These are phyloP conservation scores for Pestalotiopsis sp. DNA, from an alignment of 2,329 filamentous ascomycete species.

Conservation along the genomic window DNA sequence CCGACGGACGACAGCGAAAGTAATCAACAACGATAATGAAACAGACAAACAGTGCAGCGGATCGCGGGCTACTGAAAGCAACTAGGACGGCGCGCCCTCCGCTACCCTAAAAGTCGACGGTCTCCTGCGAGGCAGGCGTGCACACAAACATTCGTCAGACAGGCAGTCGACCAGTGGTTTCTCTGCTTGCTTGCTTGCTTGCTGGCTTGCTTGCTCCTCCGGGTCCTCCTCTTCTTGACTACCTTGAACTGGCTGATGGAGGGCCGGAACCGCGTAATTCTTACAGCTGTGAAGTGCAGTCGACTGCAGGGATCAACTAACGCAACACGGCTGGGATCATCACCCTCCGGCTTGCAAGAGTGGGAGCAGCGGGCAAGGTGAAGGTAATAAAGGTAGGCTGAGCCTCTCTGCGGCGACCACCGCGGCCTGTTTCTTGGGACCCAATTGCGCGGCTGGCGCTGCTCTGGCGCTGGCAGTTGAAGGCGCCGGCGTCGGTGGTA, in stretches of 20 bases:
- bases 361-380: neutral
- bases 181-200: neutral
- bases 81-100: neutral
- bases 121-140: neutral
- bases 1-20: neutral
- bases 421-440: neutral
- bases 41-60: neutral
- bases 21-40: neutral
- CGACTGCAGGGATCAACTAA: slow-evolving; percentile 11
- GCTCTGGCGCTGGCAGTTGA: neutral
- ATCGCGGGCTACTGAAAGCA: neutral
- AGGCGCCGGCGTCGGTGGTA: neutral
- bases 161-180: neutral
- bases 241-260: neutral
- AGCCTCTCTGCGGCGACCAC: neutral
- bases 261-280: slow-evolving; percentile 7
- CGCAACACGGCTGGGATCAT: slow-evolving; percentile 13
- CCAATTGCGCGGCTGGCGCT: neutral
- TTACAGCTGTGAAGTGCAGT: slow-evolving; percentile 8
- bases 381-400: slow-evolving; percentile 1
- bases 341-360: slow-evolving; percentile 3
- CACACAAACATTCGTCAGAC: neutral
- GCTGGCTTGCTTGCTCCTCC: neutral
- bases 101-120: neutral
- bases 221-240: neutral